Percentiles rank a stretch among this genome's conserved stretches.
Evolutionary conservation across 2,329 filamentous ascomycete genomes (phyloP).

Genomic region (Trichoderma citrinoviride): DNA sequence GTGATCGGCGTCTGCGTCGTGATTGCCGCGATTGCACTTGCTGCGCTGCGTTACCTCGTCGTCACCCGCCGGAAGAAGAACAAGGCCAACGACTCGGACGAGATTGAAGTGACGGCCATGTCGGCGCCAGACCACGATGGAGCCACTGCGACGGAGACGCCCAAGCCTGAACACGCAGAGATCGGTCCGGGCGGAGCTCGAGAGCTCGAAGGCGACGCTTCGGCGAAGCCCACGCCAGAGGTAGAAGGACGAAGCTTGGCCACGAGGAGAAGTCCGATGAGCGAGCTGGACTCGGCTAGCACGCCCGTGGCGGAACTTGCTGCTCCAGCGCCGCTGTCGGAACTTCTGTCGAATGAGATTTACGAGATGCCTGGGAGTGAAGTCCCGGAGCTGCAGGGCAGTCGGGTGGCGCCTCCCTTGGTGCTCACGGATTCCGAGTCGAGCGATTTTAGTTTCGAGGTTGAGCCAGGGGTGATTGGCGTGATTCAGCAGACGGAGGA

Average conservation of each 20-base stretch:
- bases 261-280: slow-evolving; percentile 11
- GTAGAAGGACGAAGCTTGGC: slow-evolving; percentile 8
- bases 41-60: slow-evolving; percentile 8
- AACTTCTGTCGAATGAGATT: slow-evolving; percentile 19
- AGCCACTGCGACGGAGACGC: background rate
- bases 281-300: background rate
- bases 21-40: background rate
- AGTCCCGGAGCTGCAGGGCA: slow-evolving; percentile 20
- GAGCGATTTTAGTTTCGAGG: slow-evolving; percentile 10
- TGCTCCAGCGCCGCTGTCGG: slow-evolving; percentile 13
- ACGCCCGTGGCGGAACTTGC: background rate
- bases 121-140: background rate
- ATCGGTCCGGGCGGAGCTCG: background rate
- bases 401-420: background rate
- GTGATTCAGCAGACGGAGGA: background rate
- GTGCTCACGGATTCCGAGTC: slow-evolving; percentile 3
- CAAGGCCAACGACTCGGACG: background rate
- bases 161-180: background rate
- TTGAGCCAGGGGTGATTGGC: background rate
- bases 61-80: slow-evolving; percentile 15
- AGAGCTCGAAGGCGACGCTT: slow-evolving; percentile 13
- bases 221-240: background rate
- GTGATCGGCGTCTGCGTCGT: slow-evolving; percentile 16
- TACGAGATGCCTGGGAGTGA: slow-evolving; percentile 23
- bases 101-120: background rate